These are phyloP conservation scores for Tolypocladium ovalisporum DNA, from an alignment of 2,329 filamentous ascomycete species.

Conservation along the genomic window DNA sequence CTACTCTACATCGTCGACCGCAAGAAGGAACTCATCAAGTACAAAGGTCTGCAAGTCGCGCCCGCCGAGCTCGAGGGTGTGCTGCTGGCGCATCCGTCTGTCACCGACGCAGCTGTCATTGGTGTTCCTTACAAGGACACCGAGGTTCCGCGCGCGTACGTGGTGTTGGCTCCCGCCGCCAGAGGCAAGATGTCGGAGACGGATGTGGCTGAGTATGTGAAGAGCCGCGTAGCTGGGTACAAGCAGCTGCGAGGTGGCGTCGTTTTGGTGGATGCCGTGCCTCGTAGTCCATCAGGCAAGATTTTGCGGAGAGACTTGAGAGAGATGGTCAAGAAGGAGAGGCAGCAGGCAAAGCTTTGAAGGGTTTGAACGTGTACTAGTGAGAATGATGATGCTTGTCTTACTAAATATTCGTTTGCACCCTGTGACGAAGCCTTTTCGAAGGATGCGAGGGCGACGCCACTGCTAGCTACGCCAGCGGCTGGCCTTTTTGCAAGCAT, in stretches of 20 bases:
- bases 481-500: too few relatives aligned
- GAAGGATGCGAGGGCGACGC: too few relatives aligned
- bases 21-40: conserved; percentile 54
- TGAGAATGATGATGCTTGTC: too few relatives aligned
- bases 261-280: conserved; percentile 52
- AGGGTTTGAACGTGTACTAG: background rate
- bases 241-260: conserved; percentile 63
- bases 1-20: conserved; percentile 73
- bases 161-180: conserved; percentile 14
- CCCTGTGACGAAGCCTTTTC: too few relatives aligned
- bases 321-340: conserved; percentile 18
- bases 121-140: conserved; percentile 37
- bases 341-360: conserved; percentile 17
- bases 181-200: conserved; percentile 12
- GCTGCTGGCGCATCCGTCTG: conserved; percentile 26
- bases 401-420: too few relatives aligned
- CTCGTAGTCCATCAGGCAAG: conserved; percentile 51
- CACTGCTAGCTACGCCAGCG: too few relatives aligned
- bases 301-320: conserved; percentile 28
- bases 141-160: conserved; percentile 36
- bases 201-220: conserved; percentile 15
- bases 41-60: conserved; percentile 54
- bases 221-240: conserved; percentile 30
- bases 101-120: conserved; percentile 49
- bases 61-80: conserved; percentile 51